Conservation (phyloP, 2,329 filamentous ascomycete species). For the Colletotrichum plurivorum region DNA sequence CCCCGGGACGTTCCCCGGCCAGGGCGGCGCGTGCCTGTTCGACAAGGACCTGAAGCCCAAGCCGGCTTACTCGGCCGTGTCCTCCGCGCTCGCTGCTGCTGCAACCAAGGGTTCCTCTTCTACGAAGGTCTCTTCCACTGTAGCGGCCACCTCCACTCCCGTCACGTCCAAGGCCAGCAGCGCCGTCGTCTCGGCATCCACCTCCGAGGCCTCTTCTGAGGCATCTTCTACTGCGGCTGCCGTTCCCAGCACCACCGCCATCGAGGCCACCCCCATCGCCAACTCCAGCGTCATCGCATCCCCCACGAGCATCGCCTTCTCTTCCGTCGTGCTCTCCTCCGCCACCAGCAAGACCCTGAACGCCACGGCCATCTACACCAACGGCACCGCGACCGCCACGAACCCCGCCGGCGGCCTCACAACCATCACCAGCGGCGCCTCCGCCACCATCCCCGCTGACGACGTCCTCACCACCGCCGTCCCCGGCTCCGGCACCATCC, state of each 20-base stretch:
- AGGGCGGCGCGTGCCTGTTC: conserved; percentile 56
- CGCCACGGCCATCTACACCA: background rate
- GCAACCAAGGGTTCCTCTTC: conserved; percentile 32
- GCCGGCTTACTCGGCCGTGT: conserved; percentile 56
- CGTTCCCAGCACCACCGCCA: background rate
- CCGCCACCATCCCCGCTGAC: background rate
- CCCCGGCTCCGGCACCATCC: background rate
- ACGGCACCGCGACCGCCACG: conserved; percentile 3
- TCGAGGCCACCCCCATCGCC: background rate
- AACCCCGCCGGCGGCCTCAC: background rate
- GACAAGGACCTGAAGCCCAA: conserved; percentile 54
- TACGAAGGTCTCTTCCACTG: background rate
- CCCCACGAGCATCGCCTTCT: background rate
- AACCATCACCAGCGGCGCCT: background rate
- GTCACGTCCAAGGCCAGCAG: background rate
- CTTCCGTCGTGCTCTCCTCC: background rate
- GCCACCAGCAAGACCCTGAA: background rate
- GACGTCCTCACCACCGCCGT: background rate
- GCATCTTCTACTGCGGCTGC: background rate
- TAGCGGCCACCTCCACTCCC: background rate
- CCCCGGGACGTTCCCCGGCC: conserved; percentile 53
- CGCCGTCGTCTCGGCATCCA: background rate
- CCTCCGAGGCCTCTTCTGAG: background rate
- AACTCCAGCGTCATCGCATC: background rate
- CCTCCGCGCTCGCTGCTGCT: conserved; percentile 49